Base-by-base conservation (phyloP, 2,329 filamentous ascomycete species). In the Amesomyces nigricolor region DNA sequence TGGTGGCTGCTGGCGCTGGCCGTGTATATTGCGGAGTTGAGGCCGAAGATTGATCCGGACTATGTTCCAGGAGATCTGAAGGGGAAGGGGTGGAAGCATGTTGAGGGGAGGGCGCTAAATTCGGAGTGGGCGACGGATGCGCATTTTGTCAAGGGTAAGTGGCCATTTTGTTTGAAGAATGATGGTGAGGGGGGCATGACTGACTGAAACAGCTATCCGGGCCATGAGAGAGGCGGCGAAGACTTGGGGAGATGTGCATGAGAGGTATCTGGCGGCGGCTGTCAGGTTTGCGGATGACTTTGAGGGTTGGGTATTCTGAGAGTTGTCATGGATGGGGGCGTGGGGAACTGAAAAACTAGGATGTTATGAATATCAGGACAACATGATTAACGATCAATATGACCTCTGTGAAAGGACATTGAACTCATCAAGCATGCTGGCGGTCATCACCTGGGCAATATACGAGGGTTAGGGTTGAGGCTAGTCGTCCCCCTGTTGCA, bases 1-100 rank as follows among this genome's bases (percentile, higher is more conserved):
- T 97, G 94, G 91, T 96, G 90, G 88, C 73, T 99, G 5, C 80
- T 96, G 42, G 83, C 87, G 0, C 70, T 96, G 42, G 81, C 84
- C 0, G 80, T 91, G 10, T 97, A 94, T 67, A 82, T 96, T 51
- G 74, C 84, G 2, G 86, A 89, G 65, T 73, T 87, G 26, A 79
- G 92, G 17, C 94, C 91, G 0, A 73, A 77, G 56, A 82, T 96
- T 54, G 79, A 87, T 53, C 73, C 81, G n/a, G 80, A 86, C 54
- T 77, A 79, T 29, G 78, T 94, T 55, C 75, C 77, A 5, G 76
- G 78, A 42, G 82, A 89, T 44, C 64, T 83, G n/a, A 77, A 80
- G 39, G 80, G 76, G 1, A 83, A 84, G 64, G 78, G 81, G 48
- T 99, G 94, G 94, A 79, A 82, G 5, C 88, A 88, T 70, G 86